Conservation (phyloP, 2,329 filamentous ascomycete genomes). For the Fusarium sp. region DNA sequence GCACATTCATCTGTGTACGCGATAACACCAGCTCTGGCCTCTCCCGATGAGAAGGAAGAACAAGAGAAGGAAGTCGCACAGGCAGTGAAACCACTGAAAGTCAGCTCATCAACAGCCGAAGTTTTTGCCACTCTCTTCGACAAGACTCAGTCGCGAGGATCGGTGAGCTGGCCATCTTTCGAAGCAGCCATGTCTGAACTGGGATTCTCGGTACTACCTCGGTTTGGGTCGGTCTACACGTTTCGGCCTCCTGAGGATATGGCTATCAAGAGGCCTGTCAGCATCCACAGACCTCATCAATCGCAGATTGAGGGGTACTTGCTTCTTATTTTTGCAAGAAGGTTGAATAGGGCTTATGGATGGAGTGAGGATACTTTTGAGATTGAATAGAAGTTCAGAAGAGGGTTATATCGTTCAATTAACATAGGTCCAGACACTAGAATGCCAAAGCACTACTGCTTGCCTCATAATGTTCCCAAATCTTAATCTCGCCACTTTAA, state of each 20-base stretch:
- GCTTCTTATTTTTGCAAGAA: constrained; percentile 46
- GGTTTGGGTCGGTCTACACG: constrained; percentile 58
- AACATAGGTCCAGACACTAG: no score
- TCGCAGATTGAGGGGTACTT: constrained; percentile 52
- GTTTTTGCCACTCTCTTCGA: constrained; percentile 55
- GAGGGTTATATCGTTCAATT: no score
- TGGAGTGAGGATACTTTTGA: constrained; percentile 53
- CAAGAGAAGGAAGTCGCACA: neutral
- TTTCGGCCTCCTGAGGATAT: constrained; percentile 51
- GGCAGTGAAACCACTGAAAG: constrained; percentile 47
- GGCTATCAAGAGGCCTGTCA: constrained; percentile 47
- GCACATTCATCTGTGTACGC: constrained; percentile 52
- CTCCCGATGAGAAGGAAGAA: neutral
- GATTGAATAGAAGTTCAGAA: neutral
- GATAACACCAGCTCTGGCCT: constrained; percentile 31
- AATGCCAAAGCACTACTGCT: no score
- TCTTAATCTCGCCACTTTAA: no score
- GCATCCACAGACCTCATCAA: constrained; percentile 54
- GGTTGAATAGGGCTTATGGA: constrained; percentile 53
- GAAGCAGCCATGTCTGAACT: constrained; percentile 57
- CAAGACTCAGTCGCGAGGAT: constrained; percentile 47
- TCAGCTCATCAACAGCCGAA: constrained; percentile 53
- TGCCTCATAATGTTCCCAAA: no score
- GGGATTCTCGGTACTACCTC: constrained; percentile 56
- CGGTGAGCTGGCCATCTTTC: constrained; percentile 55